Conservation (phyloP, 371 early-diverging fungal species). For the Zopfochytrium polystomum region DNA sequence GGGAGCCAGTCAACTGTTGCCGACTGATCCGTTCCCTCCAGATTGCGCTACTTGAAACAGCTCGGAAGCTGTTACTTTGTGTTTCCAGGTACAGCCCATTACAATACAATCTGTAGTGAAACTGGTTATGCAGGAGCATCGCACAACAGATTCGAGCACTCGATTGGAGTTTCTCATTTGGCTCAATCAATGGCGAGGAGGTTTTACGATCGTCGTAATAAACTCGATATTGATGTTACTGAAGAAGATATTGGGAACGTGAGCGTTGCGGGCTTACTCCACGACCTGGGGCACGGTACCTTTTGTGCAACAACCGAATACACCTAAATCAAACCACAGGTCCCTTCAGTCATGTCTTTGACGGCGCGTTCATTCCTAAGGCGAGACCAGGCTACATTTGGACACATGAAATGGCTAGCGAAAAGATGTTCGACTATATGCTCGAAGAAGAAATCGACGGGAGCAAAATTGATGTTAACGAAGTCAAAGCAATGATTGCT, state of each 20-base stretch:
- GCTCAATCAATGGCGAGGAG: conserved; percentile 38
- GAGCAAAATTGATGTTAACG: conserved; percentile 45
- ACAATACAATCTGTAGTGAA: too few relatives aligned
- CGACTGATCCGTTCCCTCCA: conserved; percentile 6
- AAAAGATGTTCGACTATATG: conserved; percentile 84
- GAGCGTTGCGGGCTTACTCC: conserved; percentile 88
- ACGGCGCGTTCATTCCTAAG: conserved; percentile 75
- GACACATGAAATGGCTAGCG: conserved; percentile 87
- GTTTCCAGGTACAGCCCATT: conserved; percentile 66
- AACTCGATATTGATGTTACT: conserved; percentile 72
- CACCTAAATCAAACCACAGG: too few relatives aligned
- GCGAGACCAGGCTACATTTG: conserved; percentile 68
- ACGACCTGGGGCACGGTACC: conserved; percentile 94
- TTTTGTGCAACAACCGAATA: too few relatives aligned
- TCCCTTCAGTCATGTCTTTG: conserved; percentile 95
- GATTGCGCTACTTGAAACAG: conserved; percentile 78
- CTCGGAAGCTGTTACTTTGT: conserved; percentile 82
- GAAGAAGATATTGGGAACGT: conserved; percentile 80
- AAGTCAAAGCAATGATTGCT: conserved; percentile 80
- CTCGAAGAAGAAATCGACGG: conserved; percentile 78
- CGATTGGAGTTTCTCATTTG: conserved; percentile 83
- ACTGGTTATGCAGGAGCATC: conserved; percentile 52
- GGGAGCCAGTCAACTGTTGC: background rate
- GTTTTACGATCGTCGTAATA: conserved; percentile 35
- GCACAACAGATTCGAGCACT: conserved; percentile 69